Percentiles rank a stretch among this genome's conserved stretches.
phyloP scores from a whole-genome alignment of 805 yeast genomes.

The Saccharomycopsis fibuligera region DNA sequence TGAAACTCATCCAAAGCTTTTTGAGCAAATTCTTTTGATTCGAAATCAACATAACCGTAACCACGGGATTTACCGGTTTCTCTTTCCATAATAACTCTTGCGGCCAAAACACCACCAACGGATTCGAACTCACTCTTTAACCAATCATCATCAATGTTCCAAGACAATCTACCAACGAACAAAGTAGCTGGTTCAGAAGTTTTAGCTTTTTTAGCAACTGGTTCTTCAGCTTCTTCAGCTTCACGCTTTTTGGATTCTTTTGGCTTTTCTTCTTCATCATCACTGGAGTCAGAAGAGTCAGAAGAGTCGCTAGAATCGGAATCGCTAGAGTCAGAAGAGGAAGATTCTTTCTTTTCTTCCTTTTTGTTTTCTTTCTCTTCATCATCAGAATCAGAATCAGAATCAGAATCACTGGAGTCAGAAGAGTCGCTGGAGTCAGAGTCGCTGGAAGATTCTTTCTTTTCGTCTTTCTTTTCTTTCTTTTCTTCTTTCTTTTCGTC shows the following conservation, averaged over 20 bases:
- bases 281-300: conserved; percentile 23
- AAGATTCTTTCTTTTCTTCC: conserved; percentile 25
- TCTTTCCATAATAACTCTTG: conserved; percentile 93
- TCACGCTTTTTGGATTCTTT: conserved; percentile 28
- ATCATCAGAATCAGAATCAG: conserved; percentile 23
- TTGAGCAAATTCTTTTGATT: conserved; percentile 68
- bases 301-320: conserved; percentile 21
- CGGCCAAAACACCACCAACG: conserved; percentile 73
- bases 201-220: conserved; percentile 50
- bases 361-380: conserved; percentile 24
- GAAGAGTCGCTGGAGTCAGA: conserved; percentile 29
- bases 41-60: conserved; percentile 96
- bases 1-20: conserved; percentile 79
- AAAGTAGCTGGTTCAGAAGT: conserved; percentile 70
- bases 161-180: conserved; percentile 94
- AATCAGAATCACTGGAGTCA: conserved; percentile 22
- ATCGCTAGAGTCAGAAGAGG: conserved; percentile 17
- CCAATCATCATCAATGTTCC: conserved; percentile 97
- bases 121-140: conserved; percentile 79
- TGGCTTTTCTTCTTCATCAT: conserved; percentile 21
- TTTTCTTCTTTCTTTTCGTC: conserved; percentile 16
- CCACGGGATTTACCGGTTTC: conserved; percentile 92
- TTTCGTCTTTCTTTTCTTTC: conserved; percentile 12
- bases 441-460: conserved; percentile 11
- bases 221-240: conserved; percentile 29